Base-by-base conservation (phyloP, 2,329 filamentous ascomycete species). In the Calcarisporium arbuscula region DNA sequence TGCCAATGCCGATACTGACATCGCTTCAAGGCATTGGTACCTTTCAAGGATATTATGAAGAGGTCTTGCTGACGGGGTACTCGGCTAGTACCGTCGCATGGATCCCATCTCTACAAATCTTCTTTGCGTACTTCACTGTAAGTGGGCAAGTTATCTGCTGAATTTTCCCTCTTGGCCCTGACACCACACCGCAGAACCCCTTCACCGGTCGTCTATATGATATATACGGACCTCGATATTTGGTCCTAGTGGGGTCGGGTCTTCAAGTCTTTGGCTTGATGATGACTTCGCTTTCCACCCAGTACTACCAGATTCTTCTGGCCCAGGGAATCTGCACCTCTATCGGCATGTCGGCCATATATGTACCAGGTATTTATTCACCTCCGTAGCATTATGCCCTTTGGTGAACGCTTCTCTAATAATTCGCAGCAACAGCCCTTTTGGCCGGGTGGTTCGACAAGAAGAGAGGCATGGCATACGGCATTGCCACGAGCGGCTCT, bases 131-230 rank as follows among this genome's bases (percentile, higher is more conserved):
- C 42, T 55, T 50, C 25, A 50, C 53, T n/a, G n/a, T n/a, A n/a
- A n/a, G n/a, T n/a, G n/a, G n/a, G n/a, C n/a, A n/a, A n/a, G 38
- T 55, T 59, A 53, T n/a, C n/a, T n/a, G n/a, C n/a, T n/a, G 47
- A 43, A 20, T 48, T 47, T 38, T 54, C 57, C 15, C 8, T 21
- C 7, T 4, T 27, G 16, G 12, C 9, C 19, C 5, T 11, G 10
- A 8, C 25, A 16, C 19, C 23, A 34, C 18, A 34, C 32, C 30
- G 11, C 23, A 65, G 35, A 74, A 76, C 0, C 74, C 75, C 1
- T 45, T 82, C 18, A 67, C 75, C 20, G 80, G 80, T 3, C 67
- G 64, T 28, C 38, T 78, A 2, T 80, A 70, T 46, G 79, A 83
- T 47, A 70, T 65, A 39, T 71, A 74, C 42, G 78, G 79, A 0